These are phyloP conservation scores for Streptanthus diversifolius DNA, from an alignment of 345 rosid species.

Conservation along the genomic window DNA sequence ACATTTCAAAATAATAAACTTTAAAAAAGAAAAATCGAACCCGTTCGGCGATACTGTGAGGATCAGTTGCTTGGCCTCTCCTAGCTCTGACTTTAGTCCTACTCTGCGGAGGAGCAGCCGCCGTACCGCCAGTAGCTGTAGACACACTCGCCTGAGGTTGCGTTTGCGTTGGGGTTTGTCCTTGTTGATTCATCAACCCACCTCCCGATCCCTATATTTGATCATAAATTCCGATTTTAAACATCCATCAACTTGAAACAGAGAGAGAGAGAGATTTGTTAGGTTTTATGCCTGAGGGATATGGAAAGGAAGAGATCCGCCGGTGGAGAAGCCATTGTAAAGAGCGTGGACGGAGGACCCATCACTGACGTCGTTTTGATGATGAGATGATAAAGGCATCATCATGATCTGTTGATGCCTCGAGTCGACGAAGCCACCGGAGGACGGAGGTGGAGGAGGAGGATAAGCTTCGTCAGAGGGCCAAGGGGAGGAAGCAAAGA, in stretches of 20 bases:
- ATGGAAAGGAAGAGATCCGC: conserved; percentile 72
- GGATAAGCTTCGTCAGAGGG: conserved; percentile 26
- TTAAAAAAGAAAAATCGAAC: conserved; percentile 28
- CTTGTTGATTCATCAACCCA: conserved; percentile 41
- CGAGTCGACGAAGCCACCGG: conserved; percentile 39
- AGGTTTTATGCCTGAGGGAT: conserved; percentile 40
- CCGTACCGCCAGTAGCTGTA: conserved; percentile 27
- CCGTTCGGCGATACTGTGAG: conserved; percentile 96
- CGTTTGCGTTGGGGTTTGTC: conserved; percentile 35
- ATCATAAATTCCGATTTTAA: neutral
- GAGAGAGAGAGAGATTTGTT: neutral
- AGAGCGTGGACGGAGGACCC: conserved; percentile 34
- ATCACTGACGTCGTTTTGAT: conserved; percentile 28
- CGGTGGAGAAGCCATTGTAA: conserved; percentile 46
- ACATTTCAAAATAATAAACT: neutral
- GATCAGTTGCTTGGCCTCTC: conserved; percentile 99
- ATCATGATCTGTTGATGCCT: conserved; percentile 50
- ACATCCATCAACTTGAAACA: neutral
- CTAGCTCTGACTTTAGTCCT: conserved; percentile 83
- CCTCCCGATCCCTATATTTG: conserved; percentile 36
- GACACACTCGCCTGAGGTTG: conserved; percentile 48
- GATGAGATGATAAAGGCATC: conserved; percentile 26
- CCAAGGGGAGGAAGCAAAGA: conserved; percentile 66
- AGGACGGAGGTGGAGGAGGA: conserved; percentile 10
- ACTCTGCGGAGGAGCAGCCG: conserved; percentile 48